Conservation (phyloP, 331 rosid genomes). For the Quercus tomentella region DNA sequence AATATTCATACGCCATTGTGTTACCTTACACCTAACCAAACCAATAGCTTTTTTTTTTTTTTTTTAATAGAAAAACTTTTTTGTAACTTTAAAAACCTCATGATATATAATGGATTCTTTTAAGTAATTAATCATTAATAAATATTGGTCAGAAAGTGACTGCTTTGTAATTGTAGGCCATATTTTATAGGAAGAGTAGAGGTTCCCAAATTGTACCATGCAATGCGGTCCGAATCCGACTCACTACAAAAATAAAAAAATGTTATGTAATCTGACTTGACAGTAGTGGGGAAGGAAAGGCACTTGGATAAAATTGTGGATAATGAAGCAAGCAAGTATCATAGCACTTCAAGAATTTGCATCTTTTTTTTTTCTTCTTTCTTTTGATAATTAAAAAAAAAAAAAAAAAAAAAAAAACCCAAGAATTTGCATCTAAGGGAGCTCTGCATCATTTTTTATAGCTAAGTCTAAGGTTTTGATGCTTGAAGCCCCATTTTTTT, state of each 20-base stretch:
- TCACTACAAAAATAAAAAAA: neutral
- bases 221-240: constrained; percentile 18
- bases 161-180: neutral
- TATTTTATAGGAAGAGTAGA: neutral
- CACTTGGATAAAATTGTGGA: neutral
- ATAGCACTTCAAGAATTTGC: neutral
- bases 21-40: neutral
- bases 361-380: too few species aligned
- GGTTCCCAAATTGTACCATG: neutral
- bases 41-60: neutral
- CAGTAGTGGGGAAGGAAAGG: neutral
- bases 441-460: neutral
- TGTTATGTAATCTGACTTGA: neutral
- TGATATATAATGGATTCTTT: neutral
- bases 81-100: neutral
- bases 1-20: neutral
- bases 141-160: neutral
- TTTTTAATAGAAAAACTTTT: neutral
- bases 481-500: neutral
- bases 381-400: too few species aligned
- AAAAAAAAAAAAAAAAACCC: too few species aligned
- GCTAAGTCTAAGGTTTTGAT: neutral
- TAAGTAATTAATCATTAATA: neutral
- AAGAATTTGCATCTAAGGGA: too few species aligned
- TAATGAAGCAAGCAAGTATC: neutral